Evolutionary conservation across 345 rosid genomes (phyloP), one percentile per base, ranked within the genome.

Genomic region (Kernera saxatilis): DNA sequence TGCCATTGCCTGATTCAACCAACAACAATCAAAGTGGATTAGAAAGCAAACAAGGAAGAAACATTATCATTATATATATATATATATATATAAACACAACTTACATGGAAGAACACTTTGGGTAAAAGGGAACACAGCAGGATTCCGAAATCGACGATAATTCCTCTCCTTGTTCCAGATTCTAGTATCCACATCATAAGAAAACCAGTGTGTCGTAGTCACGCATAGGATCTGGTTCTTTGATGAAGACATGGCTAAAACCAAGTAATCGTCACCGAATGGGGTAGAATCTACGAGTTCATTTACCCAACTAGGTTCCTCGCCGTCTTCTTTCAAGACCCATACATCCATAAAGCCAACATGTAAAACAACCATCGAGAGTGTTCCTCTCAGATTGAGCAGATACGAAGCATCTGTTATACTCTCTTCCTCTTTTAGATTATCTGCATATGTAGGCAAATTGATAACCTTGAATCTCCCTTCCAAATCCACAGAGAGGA

Each of bases 41-140:
- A 73, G 41, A 46, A 57, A 32, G 2, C 43, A 67, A 45, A 65
- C 25, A n/a, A 26, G 11, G 1, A 48, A 49, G 5, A 48, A n/a
- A 54, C 40, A 22, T 39, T 48, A 36, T 37, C 37, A 52, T 8
- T 8, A 39, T 14, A 5, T 2, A 29, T n/a, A 40, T 32, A 11
- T 15, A 29, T 19, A 25, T 10, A 12, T 22, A 18, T 64, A 54
- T 25, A 11, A 29, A 39, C 43, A 60, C 25, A 29, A 55, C 77
- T 77, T 65, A 77, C 84, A 73, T 55, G 75, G 74, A 54, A 81
- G 69, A 43, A 77, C 50, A 36, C 79, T 77, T 46, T 70, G 65
- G 2, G 79, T 70, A 37, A 69, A 81, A 0, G 79, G 32, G 8
- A 66, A 61, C n/a, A 63, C 40, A 8, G 33, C 50, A 2, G 77